A percentile compares a stretch with the other conserved stretches of the same genome.
phyloP scores from a whole-genome alignment of 805 yeast species.

The Myxozyma mucilagina region DNA sequence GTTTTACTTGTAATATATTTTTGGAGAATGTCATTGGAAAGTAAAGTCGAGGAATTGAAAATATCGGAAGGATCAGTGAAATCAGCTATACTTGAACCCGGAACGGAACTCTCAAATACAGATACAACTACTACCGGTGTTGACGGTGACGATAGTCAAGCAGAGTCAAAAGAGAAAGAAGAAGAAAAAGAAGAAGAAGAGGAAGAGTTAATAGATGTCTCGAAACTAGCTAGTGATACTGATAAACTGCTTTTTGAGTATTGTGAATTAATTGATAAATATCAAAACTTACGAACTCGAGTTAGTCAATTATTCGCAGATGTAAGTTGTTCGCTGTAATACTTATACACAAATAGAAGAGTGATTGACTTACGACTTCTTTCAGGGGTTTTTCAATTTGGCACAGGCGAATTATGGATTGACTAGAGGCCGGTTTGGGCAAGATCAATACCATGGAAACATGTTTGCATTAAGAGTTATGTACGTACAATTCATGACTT shows the following conservation, averaged over 20 bases:
- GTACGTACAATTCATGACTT: not conserved
- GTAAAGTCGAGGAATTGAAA: too few relatives aligned
- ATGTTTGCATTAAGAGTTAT: slow-evolving; percentile 37
- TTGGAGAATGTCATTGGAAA: too few relatives aligned
- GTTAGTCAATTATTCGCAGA: slow-evolving; percentile 11
- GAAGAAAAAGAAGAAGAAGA: slow-evolving; percentile 2
- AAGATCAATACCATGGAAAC: slow-evolving; percentile 46
- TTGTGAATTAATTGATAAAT: slow-evolving; percentile 23
- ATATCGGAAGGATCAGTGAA: too few relatives aligned
- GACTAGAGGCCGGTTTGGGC: slow-evolving; percentile 42
- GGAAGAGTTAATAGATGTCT: slow-evolving; percentile 17
- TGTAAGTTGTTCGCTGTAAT: not conserved
- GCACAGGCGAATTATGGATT: slow-evolving; percentile 29
- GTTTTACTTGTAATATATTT: too few relatives aligned
- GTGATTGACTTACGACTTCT: not conserved
- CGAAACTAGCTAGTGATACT: not conserved
- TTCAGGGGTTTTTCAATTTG: not conserved
- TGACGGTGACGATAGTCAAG: too few relatives aligned
- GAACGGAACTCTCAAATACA: too few relatives aligned
- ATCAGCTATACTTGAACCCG: too few relatives aligned
- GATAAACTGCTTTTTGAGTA: slow-evolving; percentile 23
- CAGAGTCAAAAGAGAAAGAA: not conserved
- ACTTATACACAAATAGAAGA: not conserved
- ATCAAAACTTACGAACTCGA: slow-evolving; percentile 8
- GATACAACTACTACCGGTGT: too few relatives aligned